These are phyloP conservation scores for Zizania palustris DNA, from an alignment of 202 grass and related monocot genomes.

Conservation along the genomic window DNA sequence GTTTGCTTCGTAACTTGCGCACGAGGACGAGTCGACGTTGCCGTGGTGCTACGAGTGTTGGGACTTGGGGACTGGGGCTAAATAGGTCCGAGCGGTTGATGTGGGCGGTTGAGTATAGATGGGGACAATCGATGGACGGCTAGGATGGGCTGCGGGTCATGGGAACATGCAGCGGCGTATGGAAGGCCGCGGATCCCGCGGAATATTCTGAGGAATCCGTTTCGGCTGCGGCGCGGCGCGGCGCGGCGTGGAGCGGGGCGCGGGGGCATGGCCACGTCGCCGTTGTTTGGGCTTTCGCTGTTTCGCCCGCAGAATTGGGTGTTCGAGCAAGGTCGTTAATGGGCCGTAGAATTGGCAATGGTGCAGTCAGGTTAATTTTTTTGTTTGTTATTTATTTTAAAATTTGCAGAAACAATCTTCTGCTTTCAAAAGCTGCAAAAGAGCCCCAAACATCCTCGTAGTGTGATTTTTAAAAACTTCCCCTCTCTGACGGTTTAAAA, in stretches of 20 bases:
- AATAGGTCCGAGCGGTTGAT: conserved; percentile 1
- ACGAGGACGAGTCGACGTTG: neutral
- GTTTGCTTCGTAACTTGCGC: neutral
- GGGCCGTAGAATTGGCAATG: no score
- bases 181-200: conserved; percentile 10
- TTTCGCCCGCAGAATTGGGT: no score
- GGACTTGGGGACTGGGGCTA: neutral
- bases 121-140: neutral
- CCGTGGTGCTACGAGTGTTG: neutral
- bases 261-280: no score
- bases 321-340: no score
- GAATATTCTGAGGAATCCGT: conserved; percentile 59
- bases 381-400: no score
- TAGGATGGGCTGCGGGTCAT: neutral
- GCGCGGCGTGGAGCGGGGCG: conserved; percentile 19
- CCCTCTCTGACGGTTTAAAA: no score
- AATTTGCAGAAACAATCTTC: no score
- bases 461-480: no score
- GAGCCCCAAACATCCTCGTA: no score
- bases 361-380: no score
- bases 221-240: conserved; percentile 26
- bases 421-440: no score
- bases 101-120: neutral
- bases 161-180: neutral
- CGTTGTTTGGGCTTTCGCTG: no score